A percentile compares a stretch with the other conserved stretches of the same genome.
Conservation (phyloP, 805 yeast species). For the Kregervanrija fluxuum region DNA sequence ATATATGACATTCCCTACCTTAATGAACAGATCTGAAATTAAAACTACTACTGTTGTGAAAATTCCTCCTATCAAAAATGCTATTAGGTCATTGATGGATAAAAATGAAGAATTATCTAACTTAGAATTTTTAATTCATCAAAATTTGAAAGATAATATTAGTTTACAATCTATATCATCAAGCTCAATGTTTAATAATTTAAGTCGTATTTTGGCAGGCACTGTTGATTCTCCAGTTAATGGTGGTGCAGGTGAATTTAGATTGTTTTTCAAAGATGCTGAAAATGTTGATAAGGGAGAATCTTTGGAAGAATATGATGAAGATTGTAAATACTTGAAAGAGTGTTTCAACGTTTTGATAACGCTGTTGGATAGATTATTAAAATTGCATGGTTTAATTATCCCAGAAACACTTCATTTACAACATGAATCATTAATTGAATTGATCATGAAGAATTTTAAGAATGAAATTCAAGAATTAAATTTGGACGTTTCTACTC, state of each 20-base stretch:
- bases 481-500: conserved; percentile 24
- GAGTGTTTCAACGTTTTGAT: conserved; percentile 64
- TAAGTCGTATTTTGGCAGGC: conserved; percentile 69
- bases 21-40: conserved; percentile 79
- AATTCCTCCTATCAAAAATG: conserved; percentile 81
- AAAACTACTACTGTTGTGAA: conserved; percentile 39
- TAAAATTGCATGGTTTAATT: conserved; percentile 60
- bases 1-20: conserved; percentile 70
- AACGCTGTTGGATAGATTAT: conserved; percentile 54
- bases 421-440: conserved; percentile 62
- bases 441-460: conserved; percentile 61
- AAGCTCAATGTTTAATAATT: conserved; percentile 45
- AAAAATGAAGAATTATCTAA: conserved; percentile 70
- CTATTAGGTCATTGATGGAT: conserved; percentile 54
- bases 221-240: conserved; percentile 90
- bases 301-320: conserved; percentile 17
- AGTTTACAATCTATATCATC: conserved; percentile 17
- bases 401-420: conserved; percentile 48
- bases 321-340: conserved; percentile 26
- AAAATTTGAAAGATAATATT: conserved; percentile 30
- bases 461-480: conserved; percentile 48
- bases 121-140: conserved; percentile 52
- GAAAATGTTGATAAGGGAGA: conserved; percentile 11
- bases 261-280: conserved; percentile 45
- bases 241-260: conserved; percentile 84